These are phyloP conservation scores for Gardenia jasminoides DNA, from an alignment of 257 asterid genomes.

Conservation along the genomic window DNA sequence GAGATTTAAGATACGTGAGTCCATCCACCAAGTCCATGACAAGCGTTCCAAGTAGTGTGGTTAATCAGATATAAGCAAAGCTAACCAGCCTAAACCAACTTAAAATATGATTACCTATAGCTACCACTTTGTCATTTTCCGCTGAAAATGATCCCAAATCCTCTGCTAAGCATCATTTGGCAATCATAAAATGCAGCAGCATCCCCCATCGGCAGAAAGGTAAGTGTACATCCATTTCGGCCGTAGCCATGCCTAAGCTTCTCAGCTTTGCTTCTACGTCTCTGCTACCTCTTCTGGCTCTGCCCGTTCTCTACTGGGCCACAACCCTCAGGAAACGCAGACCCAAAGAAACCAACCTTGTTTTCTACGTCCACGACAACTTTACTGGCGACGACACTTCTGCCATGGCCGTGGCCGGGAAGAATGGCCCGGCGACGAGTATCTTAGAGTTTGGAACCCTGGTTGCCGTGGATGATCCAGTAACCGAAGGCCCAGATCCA, in stretches of 20 bases:
- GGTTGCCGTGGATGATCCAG: slow-evolving; percentile 44
- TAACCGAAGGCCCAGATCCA: slow-evolving; percentile 43
- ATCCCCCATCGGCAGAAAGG: too few species aligned
- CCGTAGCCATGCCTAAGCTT: slow-evolving; percentile 28
- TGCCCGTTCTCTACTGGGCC: slow-evolving; percentile 37
- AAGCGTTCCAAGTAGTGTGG: background rate
- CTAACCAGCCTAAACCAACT: background rate
- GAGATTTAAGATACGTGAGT: too few species aligned
- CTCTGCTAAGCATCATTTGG: background rate
- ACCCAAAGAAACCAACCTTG: slow-evolving; percentile 36
- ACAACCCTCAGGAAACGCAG: slow-evolving; percentile 12
- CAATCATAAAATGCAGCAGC: slow-evolving; percentile 11
- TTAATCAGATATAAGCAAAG: background rate
- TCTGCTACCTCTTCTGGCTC: slow-evolving; percentile 27
- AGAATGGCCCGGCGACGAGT: slow-evolving; percentile 31
- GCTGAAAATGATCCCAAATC: background rate
- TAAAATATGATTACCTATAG: background rate
- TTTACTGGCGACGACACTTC: slow-evolving; percentile 39
- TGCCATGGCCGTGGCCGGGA: slow-evolving; percentile 42
- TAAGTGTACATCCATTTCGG: background rate
- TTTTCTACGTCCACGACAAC: slow-evolving; percentile 49
- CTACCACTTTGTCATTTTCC: slow-evolving; percentile 2
- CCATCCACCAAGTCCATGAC: too few species aligned
- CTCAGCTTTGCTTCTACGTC: slow-evolving; percentile 23
- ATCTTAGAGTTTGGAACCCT: slow-evolving; percentile 42